Conservation (phyloP, 176 grass and related monocot genomes). For the Tillandsia leiboldiana region DNA sequence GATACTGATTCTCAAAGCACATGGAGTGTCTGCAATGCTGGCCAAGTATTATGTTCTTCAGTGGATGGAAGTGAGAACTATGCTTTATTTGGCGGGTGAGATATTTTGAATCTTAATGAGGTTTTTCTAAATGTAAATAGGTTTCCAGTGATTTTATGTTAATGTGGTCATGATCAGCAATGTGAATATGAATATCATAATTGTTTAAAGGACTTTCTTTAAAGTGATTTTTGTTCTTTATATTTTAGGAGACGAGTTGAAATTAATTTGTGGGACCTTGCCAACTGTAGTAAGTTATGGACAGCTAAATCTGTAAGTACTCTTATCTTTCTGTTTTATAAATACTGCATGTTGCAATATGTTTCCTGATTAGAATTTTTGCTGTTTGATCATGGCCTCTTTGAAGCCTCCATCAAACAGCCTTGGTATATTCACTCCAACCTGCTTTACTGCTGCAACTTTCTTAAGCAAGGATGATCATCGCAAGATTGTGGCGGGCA, state of each 20-base stretch:
- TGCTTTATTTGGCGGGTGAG: slow-evolving; percentile 90
- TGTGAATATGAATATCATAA: not conserved
- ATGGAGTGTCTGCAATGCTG: slow-evolving; percentile 65
- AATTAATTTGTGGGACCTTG: slow-evolving; percentile 86
- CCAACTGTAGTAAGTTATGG: slow-evolving; percentile 62
- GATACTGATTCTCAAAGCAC: slow-evolving; percentile 37
- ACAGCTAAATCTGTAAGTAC: slow-evolving; percentile 76
- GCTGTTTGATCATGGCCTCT: slow-evolving; percentile 12
- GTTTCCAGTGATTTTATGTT: not conserved
- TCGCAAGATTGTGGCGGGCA: slow-evolving; percentile 84
- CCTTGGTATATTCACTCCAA: slow-evolving; percentile 60
- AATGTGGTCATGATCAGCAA: not conserved
- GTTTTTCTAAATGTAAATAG: not conserved
- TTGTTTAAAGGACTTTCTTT: not conserved
- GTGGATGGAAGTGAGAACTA: slow-evolving; percentile 63
- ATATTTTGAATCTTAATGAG: slow-evolving; percentile 1
- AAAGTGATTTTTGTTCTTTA: slow-evolving; percentile 3
- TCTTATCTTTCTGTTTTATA: slow-evolving; percentile 15
- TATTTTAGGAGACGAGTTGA: slow-evolving; percentile 62
- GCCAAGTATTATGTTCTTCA: slow-evolving; percentile 50
- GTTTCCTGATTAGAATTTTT: slow-evolving; percentile 20
- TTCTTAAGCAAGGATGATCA: slow-evolving; percentile 93
- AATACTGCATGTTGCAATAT: not conserved
- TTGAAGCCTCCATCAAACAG: slow-evolving; percentile 65
- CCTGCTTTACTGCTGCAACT: slow-evolving; percentile 82